A percentile compares a stretch with the other conserved stretches of the same genome.
Conservation (phyloP, 495 filamentous ascomycete species). For the Trypethelium eluteriae region DNA sequence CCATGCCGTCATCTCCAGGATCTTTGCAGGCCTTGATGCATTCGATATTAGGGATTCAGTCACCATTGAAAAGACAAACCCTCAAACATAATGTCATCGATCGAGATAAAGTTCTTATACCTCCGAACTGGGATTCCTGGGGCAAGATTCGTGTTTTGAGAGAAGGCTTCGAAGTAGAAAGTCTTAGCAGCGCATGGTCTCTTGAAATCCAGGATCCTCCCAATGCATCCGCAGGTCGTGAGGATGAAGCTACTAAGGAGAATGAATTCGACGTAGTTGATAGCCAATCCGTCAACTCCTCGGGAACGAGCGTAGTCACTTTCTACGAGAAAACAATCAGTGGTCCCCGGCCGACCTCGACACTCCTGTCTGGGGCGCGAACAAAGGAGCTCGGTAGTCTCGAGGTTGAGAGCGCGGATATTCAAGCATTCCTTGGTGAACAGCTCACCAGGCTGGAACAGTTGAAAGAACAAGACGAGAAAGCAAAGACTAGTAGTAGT, state of each 20-base stretch:
- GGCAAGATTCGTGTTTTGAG: constrained; percentile 88
- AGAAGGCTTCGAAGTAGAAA: constrained; percentile 40
- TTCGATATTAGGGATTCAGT: constrained; percentile 81
- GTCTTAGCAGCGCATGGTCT: constrained; percentile 15
- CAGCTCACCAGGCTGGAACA: constrained; percentile 67
- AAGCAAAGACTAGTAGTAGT: constrained; percentile 46
- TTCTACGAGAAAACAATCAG: constrained; percentile 74
- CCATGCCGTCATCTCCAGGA: constrained; percentile 68
- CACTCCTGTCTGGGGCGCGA: constrained; percentile 42
- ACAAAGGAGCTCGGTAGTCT: constrained; percentile 43
- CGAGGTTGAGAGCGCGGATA: constrained; percentile 67
- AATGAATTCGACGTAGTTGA: background rate
- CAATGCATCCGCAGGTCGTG: background rate
- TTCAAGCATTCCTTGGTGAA: constrained; percentile 66
- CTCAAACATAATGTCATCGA: constrained; percentile 89
- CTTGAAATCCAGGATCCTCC: constrained; percentile 12
- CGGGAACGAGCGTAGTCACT: constrained; percentile 50
- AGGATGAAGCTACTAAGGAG: background rate
- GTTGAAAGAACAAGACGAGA: constrained; percentile 48
- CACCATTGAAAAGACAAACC: constrained; percentile 65
- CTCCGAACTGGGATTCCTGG: constrained; percentile 97
- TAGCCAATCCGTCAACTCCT: constrained; percentile 13
- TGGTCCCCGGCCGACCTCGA: constrained; percentile 55
- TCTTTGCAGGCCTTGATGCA: constrained; percentile 76
- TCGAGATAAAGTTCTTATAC: constrained; percentile 86